Evolutionary conservation across 805 yeast genomes (phyloP), one percentile per base, ranked within the genome.

Genomic region (Spathaspora hagerdaliae): DNA sequence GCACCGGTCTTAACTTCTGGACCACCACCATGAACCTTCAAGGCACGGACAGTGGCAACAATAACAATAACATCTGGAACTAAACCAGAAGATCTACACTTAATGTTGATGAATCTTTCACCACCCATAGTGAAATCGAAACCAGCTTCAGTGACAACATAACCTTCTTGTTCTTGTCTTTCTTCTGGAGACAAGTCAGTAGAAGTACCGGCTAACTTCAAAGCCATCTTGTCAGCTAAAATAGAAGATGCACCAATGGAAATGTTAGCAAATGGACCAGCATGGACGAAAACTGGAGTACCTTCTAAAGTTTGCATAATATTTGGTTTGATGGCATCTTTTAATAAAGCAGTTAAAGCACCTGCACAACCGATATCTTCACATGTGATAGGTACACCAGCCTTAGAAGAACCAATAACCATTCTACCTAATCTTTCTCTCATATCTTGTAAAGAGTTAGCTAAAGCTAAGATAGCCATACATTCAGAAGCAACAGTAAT

Each of bases 51-150:
- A 34, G 95, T 86, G 43, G 95, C 94, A 49, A 86, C 95, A 55
- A 86, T 76, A 39, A 86, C 88, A 51, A 86, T 85, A 39, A 79
- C 82, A 62, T 86, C 88, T 14, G 95, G 95, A 29, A 73, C 74
- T 51, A 85, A 72, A 7, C 92, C 94, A n/a, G 88, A 81, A 8
- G 90, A 77, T 61, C 94, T 78, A 63, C 91, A 83, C 65, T 86
- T 86, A 69, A 86, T 86, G 67, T 86, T 85, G 64, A 84, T 74
- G 66, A 86, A 86, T 68, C 95, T 74, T 71, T 86, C 95, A 64
- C 95, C 95, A 61, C 95, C 95, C 95, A 86, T 86, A 42, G 94
- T 86, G 74, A 86, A 86, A 66, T 86, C 95, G 69, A 86, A 86
- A 51, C 95, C 95, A 14, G 95, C 95, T 65, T 86, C 95, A 40